Base-by-base conservation (phyloP, 805 yeast species). In the Kluyveromyces aestuarii region DNA sequence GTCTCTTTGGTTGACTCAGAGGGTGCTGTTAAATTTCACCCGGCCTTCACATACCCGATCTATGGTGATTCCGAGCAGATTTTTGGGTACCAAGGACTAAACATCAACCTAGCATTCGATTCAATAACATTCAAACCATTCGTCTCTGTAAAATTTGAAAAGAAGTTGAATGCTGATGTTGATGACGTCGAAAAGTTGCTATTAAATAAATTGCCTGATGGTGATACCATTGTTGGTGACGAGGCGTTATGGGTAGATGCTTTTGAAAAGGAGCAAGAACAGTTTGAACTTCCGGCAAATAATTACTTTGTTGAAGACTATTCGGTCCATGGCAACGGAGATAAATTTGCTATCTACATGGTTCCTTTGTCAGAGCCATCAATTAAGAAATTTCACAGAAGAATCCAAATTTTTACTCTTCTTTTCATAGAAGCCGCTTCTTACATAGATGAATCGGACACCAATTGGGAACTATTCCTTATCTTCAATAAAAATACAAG, bases 341-440 rank as follows among this genome's bases (percentile, higher is more conserved):
- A 43, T n/a, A 27, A 19, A 7, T 87, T 63, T 59, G 75, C 68
- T 16, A 69, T 89, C 14, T 81, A 75, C 64, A 78, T 76, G 51
- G 48, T 64, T 1, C 60, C 62, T 25, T 52, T 71, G 2, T 48
- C 48, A 9, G 57, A 57, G 14, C 50, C 47, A 7, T 59, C 80
- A 45, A 57, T 62, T 11, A 73, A 71, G 42, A 79, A 76, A 52
- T 64, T 88, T 46, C 90, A 82, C 57, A 67, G 73, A 45, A 68
- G 96, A 50, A 72, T 89, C 54, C 95, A 88, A 56, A 80, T 90
- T 1, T 78, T 93, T 56, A 86, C 87, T 14, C 69, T 91, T 27
- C 71, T 93, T 10, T 89, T 83, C 68, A 91, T 93, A 55, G 99
- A 93, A 63, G 98, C 96, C 0, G 98, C 96, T 1, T 81, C 95